Evolutionary conservation across 345 rosid species (phyloP), one percentile per base, ranked within the genome.

Genomic region (Limnanthes douglasii): DNA sequence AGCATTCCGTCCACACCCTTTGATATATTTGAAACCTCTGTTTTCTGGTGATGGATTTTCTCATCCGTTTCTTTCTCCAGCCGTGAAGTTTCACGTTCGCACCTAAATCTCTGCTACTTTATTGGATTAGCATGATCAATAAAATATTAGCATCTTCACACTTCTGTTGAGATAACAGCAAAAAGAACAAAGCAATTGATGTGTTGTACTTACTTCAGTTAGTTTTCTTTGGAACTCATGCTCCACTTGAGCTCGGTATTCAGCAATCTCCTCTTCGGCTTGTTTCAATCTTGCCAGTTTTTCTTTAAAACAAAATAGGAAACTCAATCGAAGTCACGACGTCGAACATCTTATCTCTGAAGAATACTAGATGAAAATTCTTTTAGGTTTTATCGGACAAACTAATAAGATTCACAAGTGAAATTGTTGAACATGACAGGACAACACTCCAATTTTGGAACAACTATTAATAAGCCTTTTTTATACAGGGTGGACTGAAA

Each of bases 61-160:
- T 34, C 43, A 3, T 67, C 80, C 8, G 97, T 86, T 70, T 86
- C 97, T 40, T 49, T 43, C 44, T 86, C 97, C 19, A 86, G 73
- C 51, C 97, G 62, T n/a, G n/a, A n/a, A n/a, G n/a, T 73, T 86
- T 82, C 62, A 86, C 94, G 41, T 86, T 86, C 12, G 94, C 94
- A 45, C 96, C 94, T 1, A 94, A 86, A 49, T 81, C 86, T 44
- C 94, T 94, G 11, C 88, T 78, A 23, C 77, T 82, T 88, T 86
- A 88, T 65, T 43, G 16, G 27, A 15, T 30, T 27, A 17, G 0
- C 20, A 36, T 12, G 6, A 11, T 5, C 15, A 8, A 25, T 26
- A 11, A 5, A 18, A 4, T 15, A 23, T 21, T 21, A 43, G 9
- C 7, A 23, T 27, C 18, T 34, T 7, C 21, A 39, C 18, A 26